phyloP scores from a whole-genome alignment of 192 early-diverging fungal species.

The Linnemannia elongata region DNA sequence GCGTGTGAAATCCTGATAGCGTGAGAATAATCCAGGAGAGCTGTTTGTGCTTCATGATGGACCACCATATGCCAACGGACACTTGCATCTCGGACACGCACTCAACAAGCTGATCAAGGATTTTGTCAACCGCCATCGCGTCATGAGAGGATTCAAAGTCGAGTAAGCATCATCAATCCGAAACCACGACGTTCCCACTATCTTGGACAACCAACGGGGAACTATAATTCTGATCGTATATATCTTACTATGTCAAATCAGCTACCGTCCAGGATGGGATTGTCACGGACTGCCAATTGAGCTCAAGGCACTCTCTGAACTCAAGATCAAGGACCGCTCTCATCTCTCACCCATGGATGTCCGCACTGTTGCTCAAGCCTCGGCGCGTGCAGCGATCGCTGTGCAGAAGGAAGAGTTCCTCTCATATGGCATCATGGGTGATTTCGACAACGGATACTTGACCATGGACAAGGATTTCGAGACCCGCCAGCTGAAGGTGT shows the following conservation, averaged over 20 bases:
- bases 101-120: slow-evolving; percentile 90
- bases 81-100: slow-evolving; percentile 79
- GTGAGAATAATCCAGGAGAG: slow-evolving; percentile 72
- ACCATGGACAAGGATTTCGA: slow-evolving; percentile 83
- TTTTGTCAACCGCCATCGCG: slow-evolving; percentile 79
- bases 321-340: slow-evolving; percentile 61
- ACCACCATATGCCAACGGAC: slow-evolving; percentile 87
- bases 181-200: background rate
- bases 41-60: slow-evolving; percentile 87
- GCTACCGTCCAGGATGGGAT: slow-evolving; percentile 84
- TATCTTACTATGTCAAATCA: slow-evolving; percentile 19
- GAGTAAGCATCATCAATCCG: slow-evolving; percentile 51
- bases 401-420: slow-evolving; percentile 71
- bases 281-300: slow-evolving; percentile 88
- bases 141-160: slow-evolving; percentile 79
- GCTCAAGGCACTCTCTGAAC: slow-evolving; percentile 76
- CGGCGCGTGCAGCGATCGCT: slow-evolving; percentile 71
- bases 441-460: slow-evolving; percentile 78
- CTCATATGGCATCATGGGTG: slow-evolving; percentile 82
- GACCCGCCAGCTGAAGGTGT: slow-evolving; percentile 77
- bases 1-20: slow-evolving; percentile 24
- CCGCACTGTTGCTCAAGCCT: slow-evolving; percentile 66
- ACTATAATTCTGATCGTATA: background rate
- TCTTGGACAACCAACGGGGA: background rate
- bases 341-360: slow-evolving; percentile 62